Evolutionary conservation across 1,284 basidiomycete species (phyloP).

Genomic region (Mycosarcoma mackinlayi): DNA sequence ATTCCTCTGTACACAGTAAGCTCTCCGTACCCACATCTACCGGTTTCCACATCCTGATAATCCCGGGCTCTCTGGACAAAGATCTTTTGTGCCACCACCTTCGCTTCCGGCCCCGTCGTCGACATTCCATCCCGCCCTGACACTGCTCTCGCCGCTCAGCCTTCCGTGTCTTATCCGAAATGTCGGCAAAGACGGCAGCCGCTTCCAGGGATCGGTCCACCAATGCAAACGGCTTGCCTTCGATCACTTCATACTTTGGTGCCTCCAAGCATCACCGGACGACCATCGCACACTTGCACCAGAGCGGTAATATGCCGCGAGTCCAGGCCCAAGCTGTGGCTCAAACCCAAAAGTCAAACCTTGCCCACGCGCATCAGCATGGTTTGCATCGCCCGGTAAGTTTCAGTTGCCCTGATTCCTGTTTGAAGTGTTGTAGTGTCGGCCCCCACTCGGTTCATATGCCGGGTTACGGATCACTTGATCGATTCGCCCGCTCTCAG

Average conservation of each 20-base stretch:
- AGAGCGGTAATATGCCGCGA: too few relatives aligned
- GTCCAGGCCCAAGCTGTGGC: neutral
- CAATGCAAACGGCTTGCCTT: neutral
- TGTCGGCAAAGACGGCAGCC: conserved; percentile 32
- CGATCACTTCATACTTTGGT: neutral
- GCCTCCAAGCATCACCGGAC: neutral
- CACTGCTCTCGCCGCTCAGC: too few relatives aligned
- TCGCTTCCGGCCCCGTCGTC: neutral
- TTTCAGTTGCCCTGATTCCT: neutral
- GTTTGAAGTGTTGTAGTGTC: neutral
- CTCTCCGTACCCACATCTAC: too few relatives aligned
- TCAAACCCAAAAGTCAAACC: conserved; percentile 2
- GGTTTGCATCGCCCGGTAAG: conserved; percentile 25
- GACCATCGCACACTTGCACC: too few relatives aligned
- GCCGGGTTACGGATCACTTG: too few relatives aligned
- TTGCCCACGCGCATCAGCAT: conserved; percentile 19
- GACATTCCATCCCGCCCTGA: neutral
- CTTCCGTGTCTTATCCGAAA: neutral
- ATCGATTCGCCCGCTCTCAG: too few relatives aligned
- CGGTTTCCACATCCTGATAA: too few relatives aligned
- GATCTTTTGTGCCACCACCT: neutral
- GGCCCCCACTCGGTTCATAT: conserved; percentile 6
- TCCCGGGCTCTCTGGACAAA: too few relatives aligned
- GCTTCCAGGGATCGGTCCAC: conserved; percentile 6
- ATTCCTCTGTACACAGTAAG: too few relatives aligned